A percentile compares a stretch with the other conserved stretches of the same genome.
phyloP scores from a whole-genome alignment of 306 rosid genomes.

The Cajanus cajan region DNA sequence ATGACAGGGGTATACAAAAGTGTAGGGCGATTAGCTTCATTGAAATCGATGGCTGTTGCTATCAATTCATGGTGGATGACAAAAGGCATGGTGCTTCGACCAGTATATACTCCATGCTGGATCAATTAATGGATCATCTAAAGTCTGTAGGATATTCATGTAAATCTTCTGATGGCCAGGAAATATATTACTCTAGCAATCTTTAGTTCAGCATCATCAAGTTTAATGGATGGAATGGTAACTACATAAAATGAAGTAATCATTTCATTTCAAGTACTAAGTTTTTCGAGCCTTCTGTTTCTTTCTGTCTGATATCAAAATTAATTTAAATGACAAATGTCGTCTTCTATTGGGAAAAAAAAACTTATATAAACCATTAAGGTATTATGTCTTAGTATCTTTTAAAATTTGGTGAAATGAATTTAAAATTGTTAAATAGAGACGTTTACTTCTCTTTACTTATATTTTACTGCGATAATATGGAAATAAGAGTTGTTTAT shows the following conservation, averaged over 20 bases:
- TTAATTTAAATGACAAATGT: not conserved
- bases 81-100: slow-evolving; percentile 42
- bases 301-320: not conserved
- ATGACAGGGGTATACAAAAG: slow-evolving; percentile 51
- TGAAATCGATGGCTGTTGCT: slow-evolving; percentile 47
- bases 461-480: no score
- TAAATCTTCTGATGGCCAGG: slow-evolving; percentile 33
- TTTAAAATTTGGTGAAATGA: not conserved
- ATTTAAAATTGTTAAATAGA: not conserved
- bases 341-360: not conserved
- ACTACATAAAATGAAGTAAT: not conserved
- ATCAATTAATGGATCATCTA: slow-evolving; percentile 62
- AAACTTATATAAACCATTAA: not conserved
- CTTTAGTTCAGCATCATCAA: slow-evolving; percentile 12
- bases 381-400: not conserved
- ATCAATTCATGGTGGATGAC: slow-evolving; percentile 59
- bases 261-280: not conserved
- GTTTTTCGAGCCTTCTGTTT: not conserved
- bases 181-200: slow-evolving; percentile 19
- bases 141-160: slow-evolving; percentile 34
- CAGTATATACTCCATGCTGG: slow-evolving; percentile 39
- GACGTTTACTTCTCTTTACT: not conserved
- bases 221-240: slow-evolving; percentile 4
- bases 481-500: no score
- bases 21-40: slow-evolving; percentile 65